A percentile compares a stretch with the other conserved stretches of the same genome.
Evolutionary conservation across 805 yeast genomes (phyloP).

Genomic region (Lachancea nothofagi): DNA sequence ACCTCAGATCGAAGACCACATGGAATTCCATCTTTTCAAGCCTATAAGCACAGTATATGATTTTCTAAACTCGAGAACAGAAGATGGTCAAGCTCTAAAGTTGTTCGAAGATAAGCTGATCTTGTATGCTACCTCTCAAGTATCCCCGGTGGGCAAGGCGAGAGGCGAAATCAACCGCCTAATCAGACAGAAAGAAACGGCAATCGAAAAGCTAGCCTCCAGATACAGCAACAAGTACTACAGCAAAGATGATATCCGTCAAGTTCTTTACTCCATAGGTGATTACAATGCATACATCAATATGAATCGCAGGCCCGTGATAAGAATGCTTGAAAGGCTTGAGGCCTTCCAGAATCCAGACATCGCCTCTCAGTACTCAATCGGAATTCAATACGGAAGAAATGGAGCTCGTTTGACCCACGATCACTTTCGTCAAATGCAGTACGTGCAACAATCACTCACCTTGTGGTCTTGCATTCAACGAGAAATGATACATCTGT

Average conservation of each 20-base stretch:
- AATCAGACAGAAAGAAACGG: conserved; percentile 61
- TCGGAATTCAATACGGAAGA: conserved; percentile 62
- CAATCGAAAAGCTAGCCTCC: conserved; percentile 54
- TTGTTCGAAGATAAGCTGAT: conserved; percentile 55
- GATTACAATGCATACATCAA: conserved; percentile 71
- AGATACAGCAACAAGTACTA: conserved; percentile 42
- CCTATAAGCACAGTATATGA: conserved; percentile 61
- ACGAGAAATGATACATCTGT: conserved; percentile 69
- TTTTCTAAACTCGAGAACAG: conserved; percentile 39
- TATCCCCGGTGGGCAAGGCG: conserved; percentile 52
- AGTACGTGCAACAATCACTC: conserved; percentile 70
- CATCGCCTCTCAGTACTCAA: conserved; percentile 36
- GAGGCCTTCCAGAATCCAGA: conserved; percentile 44
- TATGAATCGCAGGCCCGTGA: conserved; percentile 63
- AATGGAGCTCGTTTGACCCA: conserved; percentile 71
- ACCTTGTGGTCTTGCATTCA: conserved; percentile 72
- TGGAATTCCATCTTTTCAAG: conserved; percentile 71
- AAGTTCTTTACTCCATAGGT: conserved; percentile 69
- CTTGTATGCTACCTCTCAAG: conserved; percentile 61
- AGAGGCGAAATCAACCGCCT: conserved; percentile 50
- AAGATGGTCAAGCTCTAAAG: conserved; percentile 35
- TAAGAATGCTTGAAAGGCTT: conserved; percentile 52
- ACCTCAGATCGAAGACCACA: conserved; percentile 60
- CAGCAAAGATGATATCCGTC: conserved; percentile 59
- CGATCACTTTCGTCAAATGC: conserved; percentile 64